A percentile compares a stretch with the other conserved stretches of the same genome.
These are phyloP conservation scores for Yarrowia osloensis DNA, from an alignment of 805 yeast genomes.

Conservation along the genomic window DNA sequence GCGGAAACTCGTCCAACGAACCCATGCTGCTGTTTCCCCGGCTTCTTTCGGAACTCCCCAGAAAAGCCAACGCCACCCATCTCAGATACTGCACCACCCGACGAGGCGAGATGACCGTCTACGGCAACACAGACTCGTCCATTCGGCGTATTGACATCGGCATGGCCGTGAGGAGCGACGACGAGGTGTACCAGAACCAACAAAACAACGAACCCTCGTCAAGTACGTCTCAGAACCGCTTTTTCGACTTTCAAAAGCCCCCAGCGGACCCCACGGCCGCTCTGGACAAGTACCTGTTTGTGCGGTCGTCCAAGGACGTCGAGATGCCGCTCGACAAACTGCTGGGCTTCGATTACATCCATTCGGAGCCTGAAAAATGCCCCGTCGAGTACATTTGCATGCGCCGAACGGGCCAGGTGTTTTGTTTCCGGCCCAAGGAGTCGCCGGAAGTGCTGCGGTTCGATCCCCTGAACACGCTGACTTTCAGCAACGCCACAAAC, in stretches of 20 bases:
- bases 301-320: conserved; percentile 1
- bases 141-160: conserved; percentile 15
- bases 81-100: conserved; percentile 54
- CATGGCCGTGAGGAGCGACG: neutral
- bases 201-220: conserved; percentile 6
- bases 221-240: conserved; percentile 5
- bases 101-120: conserved; percentile 71
- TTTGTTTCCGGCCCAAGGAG: conserved; percentile 72
- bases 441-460: conserved; percentile 63
- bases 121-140: conserved; percentile 16
- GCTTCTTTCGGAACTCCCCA: conserved; percentile 35
- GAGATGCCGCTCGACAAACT: conserved; percentile 16
- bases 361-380: conserved; percentile 1
- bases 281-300: conserved; percentile 17
- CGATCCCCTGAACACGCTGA: conserved; percentile 53
- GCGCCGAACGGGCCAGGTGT: conserved; percentile 87
- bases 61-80: conserved; percentile 35
- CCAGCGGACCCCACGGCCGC: neutral
- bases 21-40: conserved; percentile 36
- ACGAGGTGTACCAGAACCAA: conserved; percentile 1
- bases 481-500: conserved; percentile 35
- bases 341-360: conserved; percentile 25
- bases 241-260: conserved; percentile 26
- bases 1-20: conserved; percentile 26
- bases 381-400: conserved; percentile 72